phyloP scores from a whole-genome alignment of 2,329 filamentous ascomycete species.

The Venturia effusa region DNA sequence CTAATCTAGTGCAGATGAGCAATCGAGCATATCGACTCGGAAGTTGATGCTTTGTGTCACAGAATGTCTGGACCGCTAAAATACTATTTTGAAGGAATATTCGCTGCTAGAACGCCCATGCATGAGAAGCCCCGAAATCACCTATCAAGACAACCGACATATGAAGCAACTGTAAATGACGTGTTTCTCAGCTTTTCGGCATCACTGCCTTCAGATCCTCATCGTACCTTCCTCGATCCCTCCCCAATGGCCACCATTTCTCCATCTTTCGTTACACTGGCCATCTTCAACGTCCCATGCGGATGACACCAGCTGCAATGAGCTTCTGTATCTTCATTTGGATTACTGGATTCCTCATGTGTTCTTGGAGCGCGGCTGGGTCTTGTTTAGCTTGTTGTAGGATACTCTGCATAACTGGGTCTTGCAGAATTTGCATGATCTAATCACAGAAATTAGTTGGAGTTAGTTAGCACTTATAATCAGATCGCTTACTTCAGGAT shows the following conservation, averaged over 20 bases:
- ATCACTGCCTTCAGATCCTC: neutral
- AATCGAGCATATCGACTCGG: too few species aligned
- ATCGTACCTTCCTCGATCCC: neutral
- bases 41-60: too few species aligned
- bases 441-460: constrained; percentile 16
- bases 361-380: constrained; percentile 84
- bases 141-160: too few species aligned
- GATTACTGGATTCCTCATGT: constrained; percentile 88
- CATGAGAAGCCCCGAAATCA: neutral
- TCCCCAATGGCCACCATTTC: neutral
- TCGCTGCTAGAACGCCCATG: neutral
- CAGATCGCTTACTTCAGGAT: constrained; percentile 63
- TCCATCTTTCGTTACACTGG: neutral
- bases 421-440: constrained; percentile 86
- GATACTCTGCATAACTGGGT: constrained; percentile 96
- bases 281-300: neutral
- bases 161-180: neutral
- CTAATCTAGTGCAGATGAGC: too few species aligned
- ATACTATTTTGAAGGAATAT: too few species aligned
- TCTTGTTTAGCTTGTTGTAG: constrained; percentile 93
- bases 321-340: constrained; percentile 88
- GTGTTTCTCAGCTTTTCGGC: neutral
- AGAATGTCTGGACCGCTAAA: too few species aligned
- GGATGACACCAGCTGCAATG: constrained; percentile 60
- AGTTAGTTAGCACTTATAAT: neutral